Base-by-base conservation (phyloP, 352 stramenopile genomes). In the Globisporangium lucens region DNA sequence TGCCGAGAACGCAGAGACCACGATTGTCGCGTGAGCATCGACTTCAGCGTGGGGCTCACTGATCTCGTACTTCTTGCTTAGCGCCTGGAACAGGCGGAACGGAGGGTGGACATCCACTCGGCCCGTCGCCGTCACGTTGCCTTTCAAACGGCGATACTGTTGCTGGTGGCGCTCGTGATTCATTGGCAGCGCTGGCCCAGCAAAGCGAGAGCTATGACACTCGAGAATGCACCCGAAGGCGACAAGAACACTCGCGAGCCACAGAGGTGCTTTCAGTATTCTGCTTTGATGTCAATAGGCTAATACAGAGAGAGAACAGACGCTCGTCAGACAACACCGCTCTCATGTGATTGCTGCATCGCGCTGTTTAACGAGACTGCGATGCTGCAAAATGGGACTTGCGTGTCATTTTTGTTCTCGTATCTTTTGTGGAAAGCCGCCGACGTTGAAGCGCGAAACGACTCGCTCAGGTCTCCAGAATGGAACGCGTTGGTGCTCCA, bases 1-100 rank as follows among this genome's bases (percentile, higher is more conserved):
- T 30, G 20, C 7, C 2, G 61, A 59, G 15, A 63, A 53, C 13
- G 58, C 38, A 13, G 36, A 12, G 58, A 63, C 22, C 13, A 22
- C 35, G 10, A 53, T 47, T 30, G 29, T 22, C 35, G n/a, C 22
- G 24, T 13, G 2, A 9, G n/a, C 20, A 55, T 20, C 17, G 4
- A 60, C 20, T n/a, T 29, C 17, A 1, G 41, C 41, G 2, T 29
- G 20, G 4, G 56, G 10, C 27, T 59, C 30, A 0, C 15, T 7
- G 49, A 58, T 17, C 12, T 66, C 46, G 46, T 66, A 66, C 27
- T 33, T 49, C 43, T 30, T 30, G 43, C n/a, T 66, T 20, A 58
- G 61, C 12, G 22, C 33, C 61, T 58, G 33, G 27, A 66, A 41
- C 9, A 66, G 43, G 4, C 43, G 61, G 22, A 66, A 58, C 20